A percentile compares a stretch with the other conserved stretches of the same genome.
Evolutionary conservation across 2,329 filamentous ascomycete genomes (phyloP).

Genomic region (Fusarium avenaceum): DNA sequence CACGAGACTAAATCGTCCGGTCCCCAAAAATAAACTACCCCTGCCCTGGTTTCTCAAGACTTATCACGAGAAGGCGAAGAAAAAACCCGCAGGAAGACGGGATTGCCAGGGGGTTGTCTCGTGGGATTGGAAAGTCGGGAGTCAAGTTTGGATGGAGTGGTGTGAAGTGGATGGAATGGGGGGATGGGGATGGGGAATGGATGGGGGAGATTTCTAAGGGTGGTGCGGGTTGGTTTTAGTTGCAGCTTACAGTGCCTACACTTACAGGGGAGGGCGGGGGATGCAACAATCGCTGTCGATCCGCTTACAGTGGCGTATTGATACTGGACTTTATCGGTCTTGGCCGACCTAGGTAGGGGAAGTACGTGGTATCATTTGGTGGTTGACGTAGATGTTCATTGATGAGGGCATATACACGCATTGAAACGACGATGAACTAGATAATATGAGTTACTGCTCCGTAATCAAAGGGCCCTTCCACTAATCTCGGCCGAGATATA

Average conservation of each 20-base stretch:
- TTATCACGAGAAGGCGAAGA: conserved; percentile 32
- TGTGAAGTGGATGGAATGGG: conserved; percentile 2
- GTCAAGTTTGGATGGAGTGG: background rate
- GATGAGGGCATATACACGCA: background rate
- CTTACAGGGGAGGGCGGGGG: conserved; percentile 14
- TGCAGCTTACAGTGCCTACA: background rate
- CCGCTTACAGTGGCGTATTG: conserved; percentile 25
- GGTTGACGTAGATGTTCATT: background rate
- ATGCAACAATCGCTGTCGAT: conserved; percentile 35
- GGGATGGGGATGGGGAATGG: no score
- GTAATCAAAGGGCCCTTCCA: background rate
- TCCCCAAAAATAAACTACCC: conserved; percentile 43
- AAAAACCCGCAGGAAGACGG: background rate
- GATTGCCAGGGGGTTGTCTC: conserved; percentile 24
- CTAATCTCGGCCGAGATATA: background rate
- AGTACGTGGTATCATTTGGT: background rate
- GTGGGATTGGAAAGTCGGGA: conserved; percentile 8
- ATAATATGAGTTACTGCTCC: background rate
- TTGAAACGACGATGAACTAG: background rate
- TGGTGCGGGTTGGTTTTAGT: conserved; percentile 28
- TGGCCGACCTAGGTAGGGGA: conserved; percentile 1
- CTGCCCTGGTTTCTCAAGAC: conserved; percentile 5
- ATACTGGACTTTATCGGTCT: background rate
- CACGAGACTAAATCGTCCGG: conserved; percentile 27
- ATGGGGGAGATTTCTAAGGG: conserved; percentile 19